Base-by-base conservation (phyloP, 306 rosid species). In the Erythrophleum fordii region DNA sequence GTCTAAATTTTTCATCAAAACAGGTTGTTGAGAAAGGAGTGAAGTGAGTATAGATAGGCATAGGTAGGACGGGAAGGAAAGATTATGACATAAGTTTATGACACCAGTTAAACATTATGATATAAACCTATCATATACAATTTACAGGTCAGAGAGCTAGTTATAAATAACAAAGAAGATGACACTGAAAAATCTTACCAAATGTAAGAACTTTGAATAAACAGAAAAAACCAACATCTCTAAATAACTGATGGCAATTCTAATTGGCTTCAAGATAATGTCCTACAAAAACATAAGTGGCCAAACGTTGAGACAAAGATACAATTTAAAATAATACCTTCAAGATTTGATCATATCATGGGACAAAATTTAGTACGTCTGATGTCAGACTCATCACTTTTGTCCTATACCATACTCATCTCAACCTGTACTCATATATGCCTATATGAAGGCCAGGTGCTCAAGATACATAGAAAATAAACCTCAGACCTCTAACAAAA, bases 291-390 rank as follows among this genome's bases (percentile, higher is more conserved):
- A 6, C 25, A 20, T 0, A 7, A n/a, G 42, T 5, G 26, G 11
- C 60, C 60, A 6, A n/a, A 42, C 44, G 56, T 69, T 23, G 29
- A 29, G 8, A 69, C 41, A 66, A 53, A 20, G 22, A 14, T 69
- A 83, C 74, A 79, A 74, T 34, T 9, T 8, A 83, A 29, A 37
- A 1, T n/a, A 20, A n/a, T 1, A n/a, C 26, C 26, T 53, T 6
- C 18, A 69, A 60, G 37, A 61, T 70, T 31, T 61, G 78, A 39
- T 61, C 22, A 74, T 18, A 22, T 18, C 35, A 34, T 1, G 22
- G 46, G 23, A 44, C 18, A 22, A 22, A 72, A 46, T 14, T 62
- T 56, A 20, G 25, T 39, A 34, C 37, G 5, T 34, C 3, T 34
- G 37, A 2, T 34, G 37, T 34, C 37, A 34, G 37, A 34, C 5